Conservation (phyloP, 2,329 filamentous ascomycete genomes). For the Fusarium oligoseptatum region DNA sequence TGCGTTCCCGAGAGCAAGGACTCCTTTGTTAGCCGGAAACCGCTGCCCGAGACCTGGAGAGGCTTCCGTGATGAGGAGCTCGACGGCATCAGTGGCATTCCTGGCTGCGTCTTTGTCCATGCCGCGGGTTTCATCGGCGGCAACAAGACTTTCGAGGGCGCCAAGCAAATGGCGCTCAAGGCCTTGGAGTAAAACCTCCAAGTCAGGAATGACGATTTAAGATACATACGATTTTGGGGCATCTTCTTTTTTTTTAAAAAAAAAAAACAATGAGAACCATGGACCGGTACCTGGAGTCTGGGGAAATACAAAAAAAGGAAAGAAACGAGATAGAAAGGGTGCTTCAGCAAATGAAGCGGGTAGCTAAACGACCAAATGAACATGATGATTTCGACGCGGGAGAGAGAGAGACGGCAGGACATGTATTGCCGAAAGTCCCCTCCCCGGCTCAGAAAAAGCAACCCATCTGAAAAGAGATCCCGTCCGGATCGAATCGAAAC, state of each 20-base stretch:
- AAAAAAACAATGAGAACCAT: slow-evolving; percentile 10
- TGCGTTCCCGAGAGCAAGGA: slow-evolving; percentile 87
- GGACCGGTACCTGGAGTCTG: slow-evolving; percentile 10
- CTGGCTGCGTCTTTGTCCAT: slow-evolving; percentile 91
- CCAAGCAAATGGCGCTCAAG: slow-evolving; percentile 85
- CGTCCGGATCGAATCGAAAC: slow-evolving; percentile 43
- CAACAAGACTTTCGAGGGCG: slow-evolving; percentile 91
- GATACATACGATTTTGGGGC: slow-evolving; percentile 6
- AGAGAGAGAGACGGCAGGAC: slow-evolving; percentile 11
- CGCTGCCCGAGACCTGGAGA: slow-evolving; percentile 91
- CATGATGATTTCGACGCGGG: slow-evolving; percentile 37
- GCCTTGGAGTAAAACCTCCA: slow-evolving; percentile 68
- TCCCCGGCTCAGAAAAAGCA: slow-evolving; percentile 16
- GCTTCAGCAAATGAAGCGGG: slow-evolving; percentile 32
- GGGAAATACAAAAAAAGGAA: slow-evolving; percentile 14
- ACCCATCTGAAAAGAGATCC: slow-evolving; percentile 35
- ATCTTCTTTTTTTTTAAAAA: slow-evolving; percentile 4
- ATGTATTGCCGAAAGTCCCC: slow-evolving; percentile 9
- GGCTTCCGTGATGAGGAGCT: slow-evolving; percentile 90
- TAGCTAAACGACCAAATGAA: slow-evolving; percentile 43
- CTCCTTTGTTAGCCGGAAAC: slow-evolving; percentile 92
- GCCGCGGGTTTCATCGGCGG: slow-evolving; percentile 96
- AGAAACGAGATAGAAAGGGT: slow-evolving; percentile 28
- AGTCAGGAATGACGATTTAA: background rate
- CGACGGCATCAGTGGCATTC: slow-evolving; percentile 76